These are phyloP conservation scores for Linaria vulgaris DNA, from an alignment of 257 asterid species.

Conservation along the genomic window DNA sequence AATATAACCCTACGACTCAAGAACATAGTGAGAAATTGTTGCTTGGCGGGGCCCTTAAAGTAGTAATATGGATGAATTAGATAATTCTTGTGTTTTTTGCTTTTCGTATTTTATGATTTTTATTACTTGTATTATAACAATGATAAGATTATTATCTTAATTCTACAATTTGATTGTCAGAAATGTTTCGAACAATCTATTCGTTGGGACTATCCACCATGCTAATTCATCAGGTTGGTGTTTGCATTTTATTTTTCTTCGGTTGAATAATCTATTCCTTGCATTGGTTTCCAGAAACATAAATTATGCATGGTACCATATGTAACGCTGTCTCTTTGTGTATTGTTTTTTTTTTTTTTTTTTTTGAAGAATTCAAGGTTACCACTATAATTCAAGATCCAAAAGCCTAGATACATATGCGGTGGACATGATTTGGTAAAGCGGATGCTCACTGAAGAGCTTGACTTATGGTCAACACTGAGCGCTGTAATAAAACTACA, in stretches of 20 bases:
- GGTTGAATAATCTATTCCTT: neutral
- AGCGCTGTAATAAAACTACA: too few species aligned
- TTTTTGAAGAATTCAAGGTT: conserved; percentile 28
- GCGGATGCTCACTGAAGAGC: neutral
- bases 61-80: too few species aligned
- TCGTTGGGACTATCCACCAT: conserved; percentile 34
- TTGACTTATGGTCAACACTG: too few species aligned
- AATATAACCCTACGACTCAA: too few species aligned
- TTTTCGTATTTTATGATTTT: too few species aligned
- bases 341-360: neutral
- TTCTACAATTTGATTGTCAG: conserved; percentile 24
- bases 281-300: too few species aligned
- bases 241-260: neutral
- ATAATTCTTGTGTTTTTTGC: too few species aligned
- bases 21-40: too few species aligned
- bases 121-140: too few species aligned
- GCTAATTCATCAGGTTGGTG: conserved; percentile 19
- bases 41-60: too few species aligned
- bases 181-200: conserved; percentile 37
- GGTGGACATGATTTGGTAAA: neutral
- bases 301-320: too few species aligned
- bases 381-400: conserved; percentile 43
- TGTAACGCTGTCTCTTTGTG: neutral
- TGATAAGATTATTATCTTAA: neutral
- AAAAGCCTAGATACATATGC: conserved; percentile 28